A percentile compares a stretch with the other conserved stretches of the same genome.
phyloP scores from a whole-genome alignment of 139 green algal species.

The Chlorella sp. region DNA sequence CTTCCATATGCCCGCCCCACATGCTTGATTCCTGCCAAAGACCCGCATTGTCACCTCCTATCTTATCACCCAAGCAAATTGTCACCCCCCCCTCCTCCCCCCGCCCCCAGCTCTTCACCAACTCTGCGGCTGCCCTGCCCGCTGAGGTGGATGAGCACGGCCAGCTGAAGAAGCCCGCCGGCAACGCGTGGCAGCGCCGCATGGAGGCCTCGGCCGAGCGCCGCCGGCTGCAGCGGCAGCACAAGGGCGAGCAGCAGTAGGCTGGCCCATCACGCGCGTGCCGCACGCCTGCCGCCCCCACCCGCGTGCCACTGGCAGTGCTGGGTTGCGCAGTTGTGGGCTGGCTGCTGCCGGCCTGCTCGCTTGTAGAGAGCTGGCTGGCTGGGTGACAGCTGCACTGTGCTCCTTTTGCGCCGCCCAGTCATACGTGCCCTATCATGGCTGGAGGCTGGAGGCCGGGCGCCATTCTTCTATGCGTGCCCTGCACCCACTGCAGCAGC shows the following conservation, averaged over 20 bases:
- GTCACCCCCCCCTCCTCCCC: neutral
- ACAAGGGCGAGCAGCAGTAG: slow-evolving; percentile 21
- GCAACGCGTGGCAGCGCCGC: slow-evolving; percentile 41
- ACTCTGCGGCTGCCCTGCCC: slow-evolving; percentile 84
- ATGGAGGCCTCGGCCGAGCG: slow-evolving; percentile 25
- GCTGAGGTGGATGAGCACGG: slow-evolving; percentile 74
- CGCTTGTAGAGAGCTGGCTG: neutral
- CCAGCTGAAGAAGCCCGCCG: slow-evolving; percentile 6
- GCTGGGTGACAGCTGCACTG: neutral
- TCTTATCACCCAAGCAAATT: too few species aligned
- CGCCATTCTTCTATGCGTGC: too few species aligned
- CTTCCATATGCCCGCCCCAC: too few species aligned
- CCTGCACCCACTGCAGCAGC: too few species aligned
- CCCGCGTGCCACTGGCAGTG: neutral
- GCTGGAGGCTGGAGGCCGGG: too few species aligned
- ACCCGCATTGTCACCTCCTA: too few species aligned
- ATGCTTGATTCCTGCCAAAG: too few species aligned
- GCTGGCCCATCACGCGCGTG: neutral
- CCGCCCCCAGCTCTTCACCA: slow-evolving; percentile 82
- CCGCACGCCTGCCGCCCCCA: too few species aligned
- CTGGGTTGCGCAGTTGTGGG: too few species aligned
- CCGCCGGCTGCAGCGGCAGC: slow-evolving; percentile 10
- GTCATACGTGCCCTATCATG: too few species aligned
- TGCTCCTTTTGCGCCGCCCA: neutral
- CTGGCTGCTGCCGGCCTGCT: neutral